Percentiles rank a stretch among this genome's conserved stretches.
Evolutionary conservation across 352 stramenopile genomes (phyloP).

Genomic region (Phytophthora vignae): DNA sequence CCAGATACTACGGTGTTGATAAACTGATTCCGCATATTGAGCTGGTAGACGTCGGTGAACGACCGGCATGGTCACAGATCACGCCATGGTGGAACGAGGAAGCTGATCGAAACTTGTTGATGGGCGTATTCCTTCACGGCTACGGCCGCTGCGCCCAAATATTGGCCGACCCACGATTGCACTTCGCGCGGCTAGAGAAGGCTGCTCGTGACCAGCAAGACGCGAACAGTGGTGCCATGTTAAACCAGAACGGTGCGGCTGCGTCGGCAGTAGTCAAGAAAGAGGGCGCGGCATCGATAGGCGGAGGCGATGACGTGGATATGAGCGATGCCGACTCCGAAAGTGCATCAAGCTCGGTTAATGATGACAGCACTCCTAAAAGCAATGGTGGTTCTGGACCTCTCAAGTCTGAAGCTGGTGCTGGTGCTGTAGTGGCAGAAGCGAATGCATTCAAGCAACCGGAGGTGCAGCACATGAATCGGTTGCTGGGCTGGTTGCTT

Average conservation of each 20-base stretch:
- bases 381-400: slow-evolving; percentile 29
- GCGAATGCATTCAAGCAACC: slow-evolving; percentile 82
- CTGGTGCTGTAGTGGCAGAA: slow-evolving; percentile 5
- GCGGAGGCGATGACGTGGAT: slow-evolving; percentile 32
- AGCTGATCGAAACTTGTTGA: slow-evolving; percentile 79
- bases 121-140: slow-evolving; percentile 87
- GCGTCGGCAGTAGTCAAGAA: slow-evolving; percentile 22
- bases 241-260: slow-evolving; percentile 4
- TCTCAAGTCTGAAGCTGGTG: slow-evolving; percentile 29
- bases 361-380: slow-evolving; percentile 40
- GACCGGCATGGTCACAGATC: slow-evolving; percentile 84
- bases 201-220: slow-evolving; percentile 41
- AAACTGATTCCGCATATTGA: slow-evolving; percentile 69
- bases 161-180: slow-evolving; percentile 72
- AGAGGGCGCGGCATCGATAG: slow-evolving; percentile 9
- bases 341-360: slow-evolving; percentile 53
- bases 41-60: slow-evolving; percentile 72
- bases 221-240: slow-evolving; percentile 18
- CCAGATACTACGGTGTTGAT: slow-evolving; percentile 74
- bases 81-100: slow-evolving; percentile 89
- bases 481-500: slow-evolving; percentile 84
- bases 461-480: slow-evolving; percentile 92
- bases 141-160: slow-evolving; percentile 90
- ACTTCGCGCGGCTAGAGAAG: slow-evolving; percentile 75
- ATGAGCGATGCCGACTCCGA: slow-evolving; percentile 64